Percentiles rank a stretch among this genome's conserved stretches.
These are phyloP conservation scores for Nicotiana sylvestris DNA, from an alignment of 257 asterid species.

Conservation along the genomic window DNA sequence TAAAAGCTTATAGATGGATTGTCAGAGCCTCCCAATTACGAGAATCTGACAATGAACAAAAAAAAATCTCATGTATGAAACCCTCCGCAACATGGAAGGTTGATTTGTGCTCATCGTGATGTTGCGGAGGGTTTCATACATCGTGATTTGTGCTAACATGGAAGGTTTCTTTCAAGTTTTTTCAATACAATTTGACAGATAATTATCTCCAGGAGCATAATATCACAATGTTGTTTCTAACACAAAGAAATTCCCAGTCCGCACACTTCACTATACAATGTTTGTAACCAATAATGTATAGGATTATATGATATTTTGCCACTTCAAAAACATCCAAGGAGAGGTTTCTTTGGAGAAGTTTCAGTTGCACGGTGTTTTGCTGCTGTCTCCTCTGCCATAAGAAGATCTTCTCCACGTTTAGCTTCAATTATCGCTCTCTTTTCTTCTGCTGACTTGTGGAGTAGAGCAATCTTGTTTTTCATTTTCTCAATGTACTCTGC, in stretches of 20 bases:
- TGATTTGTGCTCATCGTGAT: no score
- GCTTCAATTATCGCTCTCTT: slow-evolving; percentile 67
- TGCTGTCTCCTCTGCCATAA: slow-evolving; percentile 83
- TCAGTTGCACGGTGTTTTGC: slow-evolving; percentile 85
- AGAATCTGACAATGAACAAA: not conserved
- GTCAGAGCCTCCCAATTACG: not conserved
- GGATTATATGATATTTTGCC: not conserved
- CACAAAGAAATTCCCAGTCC: slow-evolving; percentile 25
- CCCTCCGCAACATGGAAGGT: not conserved
- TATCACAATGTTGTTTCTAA: slow-evolving; percentile 29
- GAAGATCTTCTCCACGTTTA: slow-evolving; percentile 76
- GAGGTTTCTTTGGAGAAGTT: slow-evolving; percentile 70
- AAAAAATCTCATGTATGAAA: not conserved
- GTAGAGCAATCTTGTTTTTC: slow-evolving; percentile 70
- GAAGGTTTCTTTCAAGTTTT: not conserved
- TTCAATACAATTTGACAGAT: not conserved
- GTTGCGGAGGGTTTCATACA: no score
- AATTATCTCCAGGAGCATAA: slow-evolving; percentile 3
- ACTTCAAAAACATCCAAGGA: slow-evolving; percentile 58
- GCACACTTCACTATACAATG: slow-evolving; percentile 28
- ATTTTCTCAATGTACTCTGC: slow-evolving; percentile 64
- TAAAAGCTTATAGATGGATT: not conserved
- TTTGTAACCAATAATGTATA: slow-evolving; percentile 7
- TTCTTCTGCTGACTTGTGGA: slow-evolving; percentile 82
- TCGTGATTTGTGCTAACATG: not conserved